Percentiles rank a stretch among this genome's conserved stretches.
Conservation (phyloP, 371 early-diverging fungal species). For the Mortierella sp. region DNA sequence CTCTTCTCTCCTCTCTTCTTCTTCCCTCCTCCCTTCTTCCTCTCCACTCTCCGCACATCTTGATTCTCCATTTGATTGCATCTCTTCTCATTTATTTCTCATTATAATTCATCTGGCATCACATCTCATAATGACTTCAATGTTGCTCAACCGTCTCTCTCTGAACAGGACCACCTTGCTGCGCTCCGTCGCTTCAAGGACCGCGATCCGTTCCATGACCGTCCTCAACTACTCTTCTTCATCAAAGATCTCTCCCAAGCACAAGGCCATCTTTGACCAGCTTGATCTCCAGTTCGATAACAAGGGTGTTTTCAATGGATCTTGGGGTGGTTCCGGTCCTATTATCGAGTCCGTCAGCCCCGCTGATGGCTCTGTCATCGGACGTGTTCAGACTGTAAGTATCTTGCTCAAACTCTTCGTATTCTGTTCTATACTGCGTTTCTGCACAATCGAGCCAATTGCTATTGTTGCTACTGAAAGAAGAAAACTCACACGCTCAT, state of each 20-base stretch:
- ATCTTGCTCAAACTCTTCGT: background rate
- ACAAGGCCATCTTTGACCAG: constrained; percentile 69
- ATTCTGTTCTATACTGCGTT: background rate
- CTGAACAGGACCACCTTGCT: constrained; percentile 43
- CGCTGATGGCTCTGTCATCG: constrained; percentile 90
- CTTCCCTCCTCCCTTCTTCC: constrained; percentile 1
- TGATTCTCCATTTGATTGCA: too few relatives aligned
- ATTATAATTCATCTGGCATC: background rate
- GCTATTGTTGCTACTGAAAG: background rate
- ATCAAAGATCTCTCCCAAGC: constrained; percentile 40
- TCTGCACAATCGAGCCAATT: background rate
- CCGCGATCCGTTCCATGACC: constrained; percentile 55
- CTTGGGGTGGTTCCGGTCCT: constrained; percentile 88
- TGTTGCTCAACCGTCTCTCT: constrained; percentile 44
- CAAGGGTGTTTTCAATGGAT: constrained; percentile 92
- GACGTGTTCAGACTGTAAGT: constrained; percentile 80
- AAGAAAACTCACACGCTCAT: constrained; percentile 12
- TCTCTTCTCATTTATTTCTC: constrained; percentile 8
- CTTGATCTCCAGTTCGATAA: constrained; percentile 81
- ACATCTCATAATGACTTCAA: constrained; percentile 42
- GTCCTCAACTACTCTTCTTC: constrained; percentile 54
- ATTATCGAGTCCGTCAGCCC: constrained; percentile 87
- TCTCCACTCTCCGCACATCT: background rate
- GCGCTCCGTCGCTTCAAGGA: constrained; percentile 48
- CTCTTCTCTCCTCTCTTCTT: background rate